Evolutionary conservation across 2,329 filamentous ascomycete species (phyloP).

Genomic region (Pseudogymnoascus sp.): DNA sequence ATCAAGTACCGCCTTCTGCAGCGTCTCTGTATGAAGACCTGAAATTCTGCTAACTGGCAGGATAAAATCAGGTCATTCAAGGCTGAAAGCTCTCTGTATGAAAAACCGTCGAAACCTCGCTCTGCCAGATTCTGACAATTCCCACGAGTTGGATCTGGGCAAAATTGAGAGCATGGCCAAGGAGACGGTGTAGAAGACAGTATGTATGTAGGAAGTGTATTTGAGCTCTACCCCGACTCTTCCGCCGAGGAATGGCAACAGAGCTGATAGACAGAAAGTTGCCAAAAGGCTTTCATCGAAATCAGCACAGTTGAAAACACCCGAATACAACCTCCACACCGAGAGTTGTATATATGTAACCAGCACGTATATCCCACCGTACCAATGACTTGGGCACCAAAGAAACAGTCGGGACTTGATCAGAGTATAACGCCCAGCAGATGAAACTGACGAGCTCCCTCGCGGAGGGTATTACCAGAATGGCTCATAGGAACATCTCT

Average conservation of each 20-base stretch:
- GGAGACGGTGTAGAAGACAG: conserved; percentile 23
- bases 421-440: conserved; percentile 60
- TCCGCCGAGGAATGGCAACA: not conserved
- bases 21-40: conserved; percentile 29
- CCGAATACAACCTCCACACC: conserved; percentile 7
- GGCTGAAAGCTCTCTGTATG: conserved; percentile 30
- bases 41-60: conserved; percentile 6
- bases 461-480: conserved; percentile 65
- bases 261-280: conserved; percentile 22
- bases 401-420: conserved; percentile 49
- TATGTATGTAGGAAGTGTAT: conserved; percentile 29
- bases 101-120: conserved; percentile 43
- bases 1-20: conserved; percentile 12
- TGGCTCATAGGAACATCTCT: conserved; percentile 63
- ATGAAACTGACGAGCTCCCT: conserved; percentile 66
- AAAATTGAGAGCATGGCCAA: conserved; percentile 21
- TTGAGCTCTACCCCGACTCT: conserved; percentile 25
- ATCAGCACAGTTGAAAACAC: not conserved
- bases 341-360: conserved; percentile 7
- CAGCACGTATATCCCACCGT: conserved; percentile 22
- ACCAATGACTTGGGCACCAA: conserved; percentile 32
- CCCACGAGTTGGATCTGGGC: conserved; percentile 44
- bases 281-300: conserved; percentile 2
- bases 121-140: conserved; percentile 40
- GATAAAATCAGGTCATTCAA: not conserved